Percentiles rank a stretch among this genome's conserved stretches.
phyloP scores from a whole-genome alignment of 805 yeast genomes.

The Helenozyma baotianmanensis region DNA sequence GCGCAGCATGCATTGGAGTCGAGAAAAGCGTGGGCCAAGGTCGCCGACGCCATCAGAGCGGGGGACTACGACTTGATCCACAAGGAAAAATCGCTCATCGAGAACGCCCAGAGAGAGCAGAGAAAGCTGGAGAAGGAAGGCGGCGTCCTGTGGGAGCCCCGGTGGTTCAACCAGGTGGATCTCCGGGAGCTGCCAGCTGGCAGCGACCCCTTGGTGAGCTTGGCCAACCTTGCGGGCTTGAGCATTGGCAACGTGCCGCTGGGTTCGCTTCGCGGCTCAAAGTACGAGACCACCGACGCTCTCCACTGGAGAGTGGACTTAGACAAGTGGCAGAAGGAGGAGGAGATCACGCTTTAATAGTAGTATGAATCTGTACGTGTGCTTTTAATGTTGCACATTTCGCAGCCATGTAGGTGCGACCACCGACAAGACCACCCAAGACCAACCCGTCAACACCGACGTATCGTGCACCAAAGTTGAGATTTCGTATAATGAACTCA shows the following conservation, averaged over 20 bases:
- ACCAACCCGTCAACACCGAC: no score
- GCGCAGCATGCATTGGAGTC: conserved; percentile 79
- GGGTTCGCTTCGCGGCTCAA: conserved; percentile 54
- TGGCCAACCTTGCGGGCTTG: conserved; percentile 45
- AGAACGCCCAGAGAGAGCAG: conserved; percentile 78
- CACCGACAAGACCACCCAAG: no score
- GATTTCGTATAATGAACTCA: no score
- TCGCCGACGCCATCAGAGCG: conserved; percentile 76
- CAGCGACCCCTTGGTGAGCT: conserved; percentile 30
- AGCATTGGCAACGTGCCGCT: conserved; percentile 65
- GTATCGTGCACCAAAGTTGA: no score
- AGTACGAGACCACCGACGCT: conserved; percentile 47
- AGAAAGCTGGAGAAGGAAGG: conserved; percentile 67
- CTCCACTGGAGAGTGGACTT: conserved; percentile 70
- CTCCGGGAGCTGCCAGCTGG: conserved; percentile 15
- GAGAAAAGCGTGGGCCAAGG: conserved; percentile 85
- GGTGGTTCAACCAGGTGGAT: conserved; percentile 66
- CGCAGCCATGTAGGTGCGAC: no score
- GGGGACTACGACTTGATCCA: conserved; percentile 76
- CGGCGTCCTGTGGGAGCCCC: conserved; percentile 66
- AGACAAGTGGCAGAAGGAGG: conserved; percentile 52
- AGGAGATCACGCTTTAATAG: conserved; percentile 50
- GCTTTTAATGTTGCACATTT: no score
- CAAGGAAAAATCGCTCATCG: conserved; percentile 70
- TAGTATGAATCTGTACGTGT: no score